Evolutionary conservation across 1,139 yeast genomes (phyloP), one percentile per base, ranked within the genome.

Genomic region (Diutina pseudorugosa): DNA sequence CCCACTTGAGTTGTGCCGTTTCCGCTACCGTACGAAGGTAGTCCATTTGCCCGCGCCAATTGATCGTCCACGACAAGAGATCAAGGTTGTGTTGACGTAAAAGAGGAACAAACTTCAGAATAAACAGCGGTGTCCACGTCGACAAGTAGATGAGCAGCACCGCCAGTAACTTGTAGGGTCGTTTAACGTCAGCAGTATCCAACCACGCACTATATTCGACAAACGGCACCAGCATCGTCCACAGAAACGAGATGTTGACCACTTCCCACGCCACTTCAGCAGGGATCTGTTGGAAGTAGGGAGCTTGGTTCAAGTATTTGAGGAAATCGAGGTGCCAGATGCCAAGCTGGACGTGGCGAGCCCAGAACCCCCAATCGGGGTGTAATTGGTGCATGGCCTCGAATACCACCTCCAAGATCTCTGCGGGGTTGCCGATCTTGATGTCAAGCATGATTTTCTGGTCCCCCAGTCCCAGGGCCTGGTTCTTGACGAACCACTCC

Each of bases 11-110:
- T 8, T 57, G 55, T 16, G 67, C 66, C 3, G 56, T 51, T 49
- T 57, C 57, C 40, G 75, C 69, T 19, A 73, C 56, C 36, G 58
- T 60, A 20, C 55, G 56, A 52, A 73, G 65, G 59, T 72, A 72
- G 55, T 79, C 77, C 53, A 79, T 72, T 53, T 83, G 82, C 8
- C 60, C 58, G 47, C 67, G 66, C 48, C 68, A 71, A 64, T 91
- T 91, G 48, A 89, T 75, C 0, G 98, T 91, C 98, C 98, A 91
- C 20, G 86, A 69, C 66, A 81, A 88, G 16, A 88, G 69, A 51
- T 76, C 73, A 53, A 85, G 65, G 53, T 76, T 70, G 50, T 78
- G 71, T 4, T 68, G 61, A 42, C 68, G 66, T 27, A 68, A 59
- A 18, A 70, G 59, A 0, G 79, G 79, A 52, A 73, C 57, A 55